A percentile compares a stretch with the other conserved stretches of the same genome.
Evolutionary conservation across 148 eudicot genomes (phyloP).

Genomic region (Chenopodium album): DNA sequence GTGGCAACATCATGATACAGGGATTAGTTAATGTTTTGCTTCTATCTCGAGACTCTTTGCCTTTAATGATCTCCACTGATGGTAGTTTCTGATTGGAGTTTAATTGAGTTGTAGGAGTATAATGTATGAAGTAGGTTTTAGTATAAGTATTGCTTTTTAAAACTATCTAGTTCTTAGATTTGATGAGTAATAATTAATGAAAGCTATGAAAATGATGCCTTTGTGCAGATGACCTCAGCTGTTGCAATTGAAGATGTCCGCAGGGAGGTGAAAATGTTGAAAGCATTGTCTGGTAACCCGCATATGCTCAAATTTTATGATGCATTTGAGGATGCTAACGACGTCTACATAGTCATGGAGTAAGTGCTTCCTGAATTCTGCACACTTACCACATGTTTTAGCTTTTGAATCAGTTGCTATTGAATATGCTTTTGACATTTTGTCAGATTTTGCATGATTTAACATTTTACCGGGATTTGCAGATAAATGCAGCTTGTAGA

Average conservation of each 20-base stretch:
- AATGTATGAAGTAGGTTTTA: background rate
- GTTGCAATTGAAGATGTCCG: constrained; percentile 97
- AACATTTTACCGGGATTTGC: background rate
- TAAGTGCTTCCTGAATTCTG: constrained; percentile 37
- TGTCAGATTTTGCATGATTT: background rate
- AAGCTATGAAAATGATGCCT: background rate
- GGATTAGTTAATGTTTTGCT: background rate
- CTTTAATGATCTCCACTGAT: background rate
- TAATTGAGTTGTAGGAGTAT: background rate
- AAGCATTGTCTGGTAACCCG: constrained; percentile 81
- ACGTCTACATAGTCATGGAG: constrained; percentile 95
- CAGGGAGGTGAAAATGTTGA: constrained; percentile 92
- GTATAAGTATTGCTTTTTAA: background rate
- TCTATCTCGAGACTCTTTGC: background rate
- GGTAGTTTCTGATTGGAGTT: background rate
- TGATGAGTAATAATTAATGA: constrained; percentile 6
- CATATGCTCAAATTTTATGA: constrained; percentile 80
- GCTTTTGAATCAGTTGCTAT: background rate
- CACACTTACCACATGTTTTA: background rate
- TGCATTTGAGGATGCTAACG: constrained; percentile 83
- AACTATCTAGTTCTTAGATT: background rate
- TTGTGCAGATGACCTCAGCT: constrained; percentile 86
- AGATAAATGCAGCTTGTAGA: background rate
- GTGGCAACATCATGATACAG: background rate
- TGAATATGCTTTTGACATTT: background rate